Percentiles rank a stretch among this genome's conserved stretches.
Evolutionary conservation across 805 yeast genomes (phyloP).

Genomic region (Yarrowia deformans): DNA sequence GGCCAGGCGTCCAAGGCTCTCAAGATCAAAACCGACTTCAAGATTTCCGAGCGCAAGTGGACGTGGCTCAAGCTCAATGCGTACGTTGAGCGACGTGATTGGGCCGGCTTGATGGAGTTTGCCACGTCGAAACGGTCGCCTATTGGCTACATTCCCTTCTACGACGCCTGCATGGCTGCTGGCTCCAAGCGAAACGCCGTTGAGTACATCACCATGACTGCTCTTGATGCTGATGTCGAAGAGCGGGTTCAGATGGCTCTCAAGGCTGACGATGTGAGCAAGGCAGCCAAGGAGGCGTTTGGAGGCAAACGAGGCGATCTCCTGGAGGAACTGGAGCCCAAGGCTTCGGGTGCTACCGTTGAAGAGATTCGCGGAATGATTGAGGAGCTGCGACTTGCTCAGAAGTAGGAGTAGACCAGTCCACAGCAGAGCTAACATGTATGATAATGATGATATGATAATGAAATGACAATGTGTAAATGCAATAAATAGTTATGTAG

Average conservation of each 20-base stretch:
- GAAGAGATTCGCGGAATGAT: slow-evolving; percentile 41
- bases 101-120: slow-evolving; percentile 63
- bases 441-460: slow-evolving; percentile 22
- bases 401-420: not conserved
- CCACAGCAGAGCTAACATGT: slow-evolving; percentile 14
- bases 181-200: slow-evolving; percentile 69
- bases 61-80: slow-evolving; percentile 62
- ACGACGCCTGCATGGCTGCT: slow-evolving; percentile 58
- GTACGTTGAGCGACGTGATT: slow-evolving; percentile 58
- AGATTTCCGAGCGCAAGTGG: slow-evolving; percentile 63
- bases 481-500: not conserved
- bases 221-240: slow-evolving; percentile 53
- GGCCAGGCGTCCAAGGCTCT: slow-evolving; percentile 61
- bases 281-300: slow-evolving; percentile 49
- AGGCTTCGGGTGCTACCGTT: slow-evolving; percentile 41
- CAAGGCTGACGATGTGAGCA: slow-evolving; percentile 57
- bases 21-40: slow-evolving; percentile 60
- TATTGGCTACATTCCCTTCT: slow-evolving; percentile 75
- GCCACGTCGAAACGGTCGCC: slow-evolving; percentile 64
- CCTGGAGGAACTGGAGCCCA: slow-evolving; percentile 42
- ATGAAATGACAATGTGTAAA: not conserved
- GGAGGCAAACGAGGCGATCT: slow-evolving; percentile 45
- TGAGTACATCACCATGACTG: slow-evolving; percentile 62
- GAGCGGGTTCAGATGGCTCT: slow-evolving; percentile 61
- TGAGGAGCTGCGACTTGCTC: slow-evolving; percentile 31